phyloP scores from a whole-genome alignment of 2,329 filamentous ascomycete genomes.

The Didymella glomerata region DNA sequence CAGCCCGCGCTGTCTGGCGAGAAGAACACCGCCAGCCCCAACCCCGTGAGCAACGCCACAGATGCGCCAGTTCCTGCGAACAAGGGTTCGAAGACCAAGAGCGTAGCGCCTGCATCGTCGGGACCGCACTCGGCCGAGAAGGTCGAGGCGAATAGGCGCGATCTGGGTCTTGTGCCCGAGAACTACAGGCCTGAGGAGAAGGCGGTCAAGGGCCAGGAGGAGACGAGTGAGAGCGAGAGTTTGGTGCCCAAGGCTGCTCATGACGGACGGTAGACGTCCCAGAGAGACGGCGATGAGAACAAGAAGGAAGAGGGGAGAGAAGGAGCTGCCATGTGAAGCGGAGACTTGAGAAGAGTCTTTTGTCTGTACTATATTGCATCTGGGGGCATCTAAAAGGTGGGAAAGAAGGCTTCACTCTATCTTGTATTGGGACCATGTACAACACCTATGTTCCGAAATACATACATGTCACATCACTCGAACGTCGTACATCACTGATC shows the following conservation, averaged over 20 bases:
- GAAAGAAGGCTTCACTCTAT: not conserved
- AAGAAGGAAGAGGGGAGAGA: too few species aligned
- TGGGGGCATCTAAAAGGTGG: not conserved
- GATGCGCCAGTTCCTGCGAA: not conserved
- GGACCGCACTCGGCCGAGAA: conserved; percentile 24
- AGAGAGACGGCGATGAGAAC: too few species aligned
- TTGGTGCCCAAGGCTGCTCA: not conserved
- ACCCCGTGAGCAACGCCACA: not conserved
- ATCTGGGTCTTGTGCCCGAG: conserved; percentile 30
- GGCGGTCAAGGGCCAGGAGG: conserved; percentile 16
- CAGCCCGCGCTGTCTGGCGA: conserved; percentile 8
- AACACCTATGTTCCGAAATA: not conserved
- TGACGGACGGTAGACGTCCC: not conserved
- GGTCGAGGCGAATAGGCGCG: conserved; percentile 22
- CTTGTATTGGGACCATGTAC: not conserved
- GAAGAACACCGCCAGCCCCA: not conserved
- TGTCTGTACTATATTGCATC: not conserved
- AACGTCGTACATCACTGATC: too few species aligned
- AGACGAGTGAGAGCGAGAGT: not conserved
- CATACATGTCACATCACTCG: too few species aligned
- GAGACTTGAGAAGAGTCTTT: not conserved
- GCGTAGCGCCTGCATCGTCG: conserved; percentile 7
- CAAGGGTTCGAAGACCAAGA: conserved; percentile 15
- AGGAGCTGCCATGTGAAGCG: too few species aligned
- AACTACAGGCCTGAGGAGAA: conserved; percentile 30